Evolutionary conservation across 192 early-diverging fungal species (phyloP).

Genomic region (Coemansia sp.): DNA sequence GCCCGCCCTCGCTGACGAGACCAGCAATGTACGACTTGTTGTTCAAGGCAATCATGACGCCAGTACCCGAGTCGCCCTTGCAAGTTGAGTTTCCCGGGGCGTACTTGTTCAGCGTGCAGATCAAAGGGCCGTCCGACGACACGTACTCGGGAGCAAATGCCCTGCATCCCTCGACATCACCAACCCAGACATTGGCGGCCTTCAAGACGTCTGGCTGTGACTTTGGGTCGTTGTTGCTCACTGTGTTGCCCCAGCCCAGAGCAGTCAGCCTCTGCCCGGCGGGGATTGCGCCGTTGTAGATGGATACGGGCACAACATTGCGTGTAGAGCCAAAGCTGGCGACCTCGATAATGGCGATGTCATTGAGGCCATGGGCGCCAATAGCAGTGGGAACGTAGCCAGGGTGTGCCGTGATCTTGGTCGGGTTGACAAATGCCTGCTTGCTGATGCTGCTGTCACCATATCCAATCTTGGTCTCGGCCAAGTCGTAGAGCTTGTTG

Average conservation of each 20-base stretch:
- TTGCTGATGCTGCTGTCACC: not conserved
- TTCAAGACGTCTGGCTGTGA: not conserved
- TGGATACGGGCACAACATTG: not conserved
- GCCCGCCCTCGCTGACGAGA: constrained; percentile 8
- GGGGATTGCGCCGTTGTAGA: constrained; percentile 8
- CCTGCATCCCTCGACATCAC: constrained; percentile 4
- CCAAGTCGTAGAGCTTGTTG: not conserved
- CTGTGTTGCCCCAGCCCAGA: constrained; percentile 17
- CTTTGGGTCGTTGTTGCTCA: not conserved
- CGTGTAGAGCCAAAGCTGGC: not conserved
- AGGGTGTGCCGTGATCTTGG: constrained; percentile 10
- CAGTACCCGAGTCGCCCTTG: constrained; percentile 20
- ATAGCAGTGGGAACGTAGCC: not conserved
- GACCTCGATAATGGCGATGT: constrained; percentile 22
- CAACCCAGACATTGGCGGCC: constrained; percentile 5
- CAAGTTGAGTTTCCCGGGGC: constrained; percentile 1
- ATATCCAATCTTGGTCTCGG: constrained; percentile 7
- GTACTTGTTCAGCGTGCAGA: constrained; percentile 13
- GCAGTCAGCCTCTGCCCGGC: constrained; percentile 11
- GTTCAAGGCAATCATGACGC: not conserved
- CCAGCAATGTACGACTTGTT: constrained; percentile 14
- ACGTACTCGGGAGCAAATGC: constrained; percentile 5
- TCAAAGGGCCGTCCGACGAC: not conserved
- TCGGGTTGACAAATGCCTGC: not conserved
- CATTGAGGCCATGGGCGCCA: constrained; percentile 4